phyloP scores from a whole-genome alignment of 352 stramenopile genomes.

The Phytophthora sp. region DNA sequence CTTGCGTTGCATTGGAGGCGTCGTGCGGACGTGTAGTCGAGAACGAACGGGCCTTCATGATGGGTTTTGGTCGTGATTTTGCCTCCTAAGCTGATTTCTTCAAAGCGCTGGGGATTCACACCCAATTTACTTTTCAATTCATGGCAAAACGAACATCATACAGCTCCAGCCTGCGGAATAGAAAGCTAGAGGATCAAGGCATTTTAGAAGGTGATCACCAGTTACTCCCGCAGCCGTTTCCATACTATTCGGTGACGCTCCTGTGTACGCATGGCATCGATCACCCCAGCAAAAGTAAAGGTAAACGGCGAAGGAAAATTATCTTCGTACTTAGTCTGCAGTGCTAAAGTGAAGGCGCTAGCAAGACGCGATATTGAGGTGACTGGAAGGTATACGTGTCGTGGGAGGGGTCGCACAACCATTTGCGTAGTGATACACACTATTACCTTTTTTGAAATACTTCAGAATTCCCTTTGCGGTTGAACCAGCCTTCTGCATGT shows the following conservation, averaged over 20 bases:
- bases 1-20: neutral
- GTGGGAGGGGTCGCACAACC: neutral
- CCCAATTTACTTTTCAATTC: neutral
- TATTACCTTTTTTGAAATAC: too few species aligned
- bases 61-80: neutral
- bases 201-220: neutral
- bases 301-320: neutral
- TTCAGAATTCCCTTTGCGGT: neutral
- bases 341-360: neutral
- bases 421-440: too few species aligned
- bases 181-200: neutral
- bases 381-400: neutral
- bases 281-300: slow-evolving; percentile 11
- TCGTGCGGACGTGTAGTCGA: neutral
- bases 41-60: neutral
- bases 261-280: slow-evolving; percentile 16
- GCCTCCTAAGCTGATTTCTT: neutral
- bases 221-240: neutral
- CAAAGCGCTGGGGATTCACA: neutral
- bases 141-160: neutral
- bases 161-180: neutral
- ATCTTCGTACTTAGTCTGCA: slow-evolving; percentile 3
- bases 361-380: neutral
- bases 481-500: neutral
- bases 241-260: slow-evolving; percentile 12